phyloP scores from a whole-genome alignment of 352 stramenopile genomes.

The Phytophthora tentaculata region DNA sequence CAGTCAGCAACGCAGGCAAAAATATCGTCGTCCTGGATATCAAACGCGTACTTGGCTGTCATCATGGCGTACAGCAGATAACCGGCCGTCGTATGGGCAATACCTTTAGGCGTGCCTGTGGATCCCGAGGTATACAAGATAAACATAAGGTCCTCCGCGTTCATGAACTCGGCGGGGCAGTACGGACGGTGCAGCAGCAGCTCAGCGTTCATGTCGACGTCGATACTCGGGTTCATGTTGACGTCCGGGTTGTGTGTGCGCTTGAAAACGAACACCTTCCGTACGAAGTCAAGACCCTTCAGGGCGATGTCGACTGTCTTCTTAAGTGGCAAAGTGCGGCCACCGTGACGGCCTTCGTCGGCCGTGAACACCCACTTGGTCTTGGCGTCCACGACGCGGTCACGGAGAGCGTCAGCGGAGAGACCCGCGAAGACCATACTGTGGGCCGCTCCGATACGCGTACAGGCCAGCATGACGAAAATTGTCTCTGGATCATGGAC shows the following conservation, averaged over 20 bases:
- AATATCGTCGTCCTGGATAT: slow-evolving; percentile 92
- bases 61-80: slow-evolving; percentile 95
- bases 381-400: slow-evolving; percentile 93
- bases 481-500: slow-evolving; percentile 98
- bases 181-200: slow-evolving; percentile 92
- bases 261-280: slow-evolving; percentile 96
- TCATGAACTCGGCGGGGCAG: slow-evolving; percentile 95
- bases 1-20: slow-evolving; percentile 95
- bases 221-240: slow-evolving; percentile 72
- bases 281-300: slow-evolving; percentile 85
- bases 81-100: slow-evolving; percentile 95
- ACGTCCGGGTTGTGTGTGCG: slow-evolving; percentile 79
- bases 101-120: slow-evolving; percentile 94
- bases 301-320: slow-evolving; percentile 95
- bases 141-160: slow-evolving; percentile 96
- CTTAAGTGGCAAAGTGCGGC: slow-evolving; percentile 93
- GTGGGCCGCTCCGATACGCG: slow-evolving; percentile 96
- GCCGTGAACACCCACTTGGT: slow-evolving; percentile 92
- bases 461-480: slow-evolving; percentile 98
- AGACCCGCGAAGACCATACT: slow-evolving; percentile 97
- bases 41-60: slow-evolving; percentile 94
- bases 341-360: slow-evolving; percentile 93
- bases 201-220: slow-evolving; percentile 94
- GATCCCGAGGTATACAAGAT: slow-evolving; percentile 98
- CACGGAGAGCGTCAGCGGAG: slow-evolving; percentile 92